Conservation (phyloP, 2,329 filamentous ascomycete genomes). For the Byssoonygena ceratinophila region DNA sequence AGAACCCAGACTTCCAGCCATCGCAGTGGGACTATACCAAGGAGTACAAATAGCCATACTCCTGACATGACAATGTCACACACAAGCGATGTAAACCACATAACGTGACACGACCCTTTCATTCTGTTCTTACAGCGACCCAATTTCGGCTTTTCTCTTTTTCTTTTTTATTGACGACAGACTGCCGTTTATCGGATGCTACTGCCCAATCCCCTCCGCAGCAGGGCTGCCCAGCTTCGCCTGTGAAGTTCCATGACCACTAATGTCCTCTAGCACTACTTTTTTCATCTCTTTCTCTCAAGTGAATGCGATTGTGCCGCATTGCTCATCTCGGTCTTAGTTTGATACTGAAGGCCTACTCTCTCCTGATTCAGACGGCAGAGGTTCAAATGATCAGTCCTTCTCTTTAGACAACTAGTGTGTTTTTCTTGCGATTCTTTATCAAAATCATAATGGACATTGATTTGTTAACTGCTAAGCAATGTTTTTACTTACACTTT, state of each 20-base stretch:
- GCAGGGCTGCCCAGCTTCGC: not conserved
- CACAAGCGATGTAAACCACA: constrained; percentile 14
- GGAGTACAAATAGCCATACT: constrained; percentile 22
- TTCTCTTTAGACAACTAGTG: not conserved
- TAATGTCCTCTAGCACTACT: not conserved
- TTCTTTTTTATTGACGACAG: not conserved
- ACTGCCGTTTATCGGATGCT: not conserved
- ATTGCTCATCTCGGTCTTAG: too few relatives aligned
- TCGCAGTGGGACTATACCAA: constrained; percentile 35
- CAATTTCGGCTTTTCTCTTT: not conserved
- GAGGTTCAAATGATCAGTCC: not conserved
- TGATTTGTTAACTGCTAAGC: not conserved
- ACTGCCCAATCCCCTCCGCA: not conserved
- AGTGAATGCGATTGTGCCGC: too few relatives aligned
- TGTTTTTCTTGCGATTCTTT: not conserved
- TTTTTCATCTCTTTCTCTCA: too few relatives aligned
- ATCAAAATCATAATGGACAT: not conserved
- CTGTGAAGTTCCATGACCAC: not conserved
- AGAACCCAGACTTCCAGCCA: constrained; percentile 38
- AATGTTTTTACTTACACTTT: not conserved
- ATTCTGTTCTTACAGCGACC: not conserved
- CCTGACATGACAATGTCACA: not conserved
- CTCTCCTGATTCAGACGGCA: not conserved
- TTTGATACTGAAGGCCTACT: not conserved
- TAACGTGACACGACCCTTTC: constrained; percentile 8